phyloP scores from a whole-genome alignment of 768 basidiomycete species.

The Russula abietina region DNA sequence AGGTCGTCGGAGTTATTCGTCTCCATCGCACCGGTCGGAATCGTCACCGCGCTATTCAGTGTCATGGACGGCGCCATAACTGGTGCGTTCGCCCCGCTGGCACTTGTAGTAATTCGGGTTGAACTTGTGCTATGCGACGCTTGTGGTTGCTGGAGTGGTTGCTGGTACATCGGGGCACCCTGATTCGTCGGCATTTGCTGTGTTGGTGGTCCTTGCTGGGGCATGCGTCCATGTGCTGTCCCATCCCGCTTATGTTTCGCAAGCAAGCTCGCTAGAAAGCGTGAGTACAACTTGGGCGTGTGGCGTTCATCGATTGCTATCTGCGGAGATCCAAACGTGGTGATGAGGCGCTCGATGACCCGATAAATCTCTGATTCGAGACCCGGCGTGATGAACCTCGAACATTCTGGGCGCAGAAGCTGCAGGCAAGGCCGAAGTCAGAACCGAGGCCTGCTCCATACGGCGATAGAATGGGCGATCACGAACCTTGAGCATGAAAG shows the following conservation, averaged over 20 bases:
- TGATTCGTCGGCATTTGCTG: constrained; percentile 8
- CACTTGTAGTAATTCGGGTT: background rate
- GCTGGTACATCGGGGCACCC: background rate
- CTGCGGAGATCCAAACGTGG: constrained; percentile 61
- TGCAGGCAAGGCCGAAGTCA: constrained; percentile 27
- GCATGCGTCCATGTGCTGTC: constrained; percentile 11
- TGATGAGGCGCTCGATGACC: constrained; percentile 59
- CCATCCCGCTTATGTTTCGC: constrained; percentile 38
- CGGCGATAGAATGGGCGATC: background rate
- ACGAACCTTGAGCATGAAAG: constrained; percentile 73
- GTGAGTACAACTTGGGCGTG: constrained; percentile 73
- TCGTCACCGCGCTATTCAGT: background rate
- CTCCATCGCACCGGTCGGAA: background rate
- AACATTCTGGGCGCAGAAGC: constrained; percentile 76
- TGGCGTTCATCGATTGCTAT: constrained; percentile 78
- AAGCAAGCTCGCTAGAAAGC: constrained; percentile 48
- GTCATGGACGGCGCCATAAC: background rate
- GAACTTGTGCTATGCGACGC: background rate
- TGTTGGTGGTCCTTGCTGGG: constrained; percentile 18
- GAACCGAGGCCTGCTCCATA: background rate
- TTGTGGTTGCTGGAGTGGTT: background rate
- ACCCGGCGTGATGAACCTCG: constrained; percentile 50
- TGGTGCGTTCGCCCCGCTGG: background rate
- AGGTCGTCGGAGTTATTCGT: background rate
- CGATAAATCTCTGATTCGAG: constrained; percentile 55